Conservation (phyloP, 2,329 filamentous ascomycete genomes). For the Conoideocrella luteorostrata region DNA sequence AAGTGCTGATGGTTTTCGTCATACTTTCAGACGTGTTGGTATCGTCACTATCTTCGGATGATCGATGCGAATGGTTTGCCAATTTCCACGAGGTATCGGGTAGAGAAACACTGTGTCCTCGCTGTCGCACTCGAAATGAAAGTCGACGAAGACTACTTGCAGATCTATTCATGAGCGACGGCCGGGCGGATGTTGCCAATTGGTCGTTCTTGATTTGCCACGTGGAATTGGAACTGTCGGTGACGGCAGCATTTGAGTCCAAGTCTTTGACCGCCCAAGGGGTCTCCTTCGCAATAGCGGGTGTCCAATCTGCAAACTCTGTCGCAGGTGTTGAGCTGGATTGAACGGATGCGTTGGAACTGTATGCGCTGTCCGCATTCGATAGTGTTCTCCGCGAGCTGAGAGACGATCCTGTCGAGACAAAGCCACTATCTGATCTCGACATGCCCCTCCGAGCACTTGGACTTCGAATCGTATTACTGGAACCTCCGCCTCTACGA, state of each 20-base stretch:
- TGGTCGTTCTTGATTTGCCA: slow-evolving; percentile 8
- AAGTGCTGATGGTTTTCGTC: neutral
- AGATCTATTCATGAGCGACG: neutral
- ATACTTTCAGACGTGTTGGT: neutral
- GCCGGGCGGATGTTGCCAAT: neutral
- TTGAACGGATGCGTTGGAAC: slow-evolving; percentile 51
- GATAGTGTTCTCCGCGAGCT: slow-evolving; percentile 38
- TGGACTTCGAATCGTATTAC: slow-evolving; percentile 4
- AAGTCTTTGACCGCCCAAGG: no score
- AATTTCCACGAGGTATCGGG: neutral
- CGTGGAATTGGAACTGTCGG: slow-evolving; percentile 12
- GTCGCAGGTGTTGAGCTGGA: slow-evolving; percentile 38
- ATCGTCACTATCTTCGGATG: neutral
- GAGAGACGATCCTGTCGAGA: slow-evolving; percentile 38
- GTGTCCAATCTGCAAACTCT: neutral
- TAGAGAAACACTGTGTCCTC: neutral
- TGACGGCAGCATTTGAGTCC: neutral
- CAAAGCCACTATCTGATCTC: slow-evolving; percentile 42
- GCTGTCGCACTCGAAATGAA: neutral
- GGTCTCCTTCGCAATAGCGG: no score
- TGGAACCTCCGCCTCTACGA: slow-evolving; percentile 8
- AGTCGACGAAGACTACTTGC: neutral
- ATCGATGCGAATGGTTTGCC: neutral
- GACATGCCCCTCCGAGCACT: slow-evolving; percentile 14
- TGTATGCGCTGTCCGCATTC: slow-evolving; percentile 56